Evolutionary conservation across 768 basidiomycete species (phyloP).

Genomic region (Sistotremastrum niveocremeum): DNA sequence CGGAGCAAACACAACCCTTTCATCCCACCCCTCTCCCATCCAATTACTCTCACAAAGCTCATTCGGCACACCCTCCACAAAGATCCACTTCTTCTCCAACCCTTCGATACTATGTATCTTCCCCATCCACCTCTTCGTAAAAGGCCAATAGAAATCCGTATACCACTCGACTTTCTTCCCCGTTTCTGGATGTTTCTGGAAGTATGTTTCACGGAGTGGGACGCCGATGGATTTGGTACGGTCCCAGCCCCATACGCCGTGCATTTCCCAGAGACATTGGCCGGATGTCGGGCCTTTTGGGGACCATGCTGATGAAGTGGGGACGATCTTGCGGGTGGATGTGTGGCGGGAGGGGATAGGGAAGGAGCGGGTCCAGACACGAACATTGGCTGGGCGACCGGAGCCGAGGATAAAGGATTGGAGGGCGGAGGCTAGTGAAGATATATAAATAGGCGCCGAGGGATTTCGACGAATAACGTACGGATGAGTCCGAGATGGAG

Average conservation of each 20-base stretch:
- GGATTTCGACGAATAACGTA: conserved; percentile 23
- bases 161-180: conserved; percentile 76
- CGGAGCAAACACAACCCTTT: conserved; percentile 56
- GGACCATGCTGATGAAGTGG: conserved; percentile 49
- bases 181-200: conserved; percentile 51
- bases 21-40: conserved; percentile 26
- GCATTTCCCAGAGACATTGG: conserved; percentile 77
- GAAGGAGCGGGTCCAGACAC: conserved; percentile 73
- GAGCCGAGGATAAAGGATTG: conserved; percentile 89
- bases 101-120: conserved; percentile 37
- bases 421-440: conserved; percentile 55
- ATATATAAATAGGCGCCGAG: neutral
- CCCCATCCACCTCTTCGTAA: conserved; percentile 53
- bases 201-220: conserved; percentile 76
- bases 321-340: conserved; percentile 44
- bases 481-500: conserved; percentile 73
- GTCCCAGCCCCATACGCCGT: conserved; percentile 92
- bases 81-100: conserved; percentile 42
- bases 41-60: conserved; percentile 37
- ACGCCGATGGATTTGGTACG: conserved; percentile 48
- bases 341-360: conserved; percentile 73
- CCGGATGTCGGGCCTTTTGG: conserved; percentile 59
- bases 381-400: conserved; percentile 70
- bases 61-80: conserved; percentile 85
- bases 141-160: conserved; percentile 71